phyloP scores from a whole-genome alignment of 2,329 filamentous ascomycete genomes.

The Elsinoe necatrix region DNA sequence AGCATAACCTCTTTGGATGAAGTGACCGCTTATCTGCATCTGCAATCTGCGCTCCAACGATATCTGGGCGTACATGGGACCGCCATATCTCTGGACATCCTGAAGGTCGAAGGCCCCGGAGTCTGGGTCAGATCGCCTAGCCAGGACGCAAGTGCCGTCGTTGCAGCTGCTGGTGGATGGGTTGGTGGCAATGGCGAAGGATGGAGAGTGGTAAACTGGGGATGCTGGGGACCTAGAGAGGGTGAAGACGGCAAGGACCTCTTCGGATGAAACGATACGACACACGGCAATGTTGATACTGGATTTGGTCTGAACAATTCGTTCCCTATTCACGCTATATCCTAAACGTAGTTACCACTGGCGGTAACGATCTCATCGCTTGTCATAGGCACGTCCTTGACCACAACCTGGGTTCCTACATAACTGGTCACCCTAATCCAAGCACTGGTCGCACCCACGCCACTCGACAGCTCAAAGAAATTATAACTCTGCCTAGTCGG shows the following conservation, averaged over 20 bases:
- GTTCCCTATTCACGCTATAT: neutral
- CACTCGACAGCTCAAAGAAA: conserved; percentile 21
- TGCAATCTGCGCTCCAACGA: conserved; percentile 54
- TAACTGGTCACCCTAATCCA: conserved; percentile 21
- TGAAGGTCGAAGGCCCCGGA: conserved; percentile 49
- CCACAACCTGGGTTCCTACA: conserved; percentile 15
- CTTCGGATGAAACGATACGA: conserved; percentile 31
- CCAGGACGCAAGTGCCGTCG: conserved; percentile 51
- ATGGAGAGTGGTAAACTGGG: conserved; percentile 47
- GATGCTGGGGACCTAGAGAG: conserved; percentile 56
- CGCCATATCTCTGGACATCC: conserved; percentile 61
- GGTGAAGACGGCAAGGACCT: conserved; percentile 42
- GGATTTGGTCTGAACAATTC: neutral
- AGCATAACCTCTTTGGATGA: conserved; percentile 43
- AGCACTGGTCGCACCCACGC: conserved; percentile 16
- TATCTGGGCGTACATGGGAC: conserved; percentile 63
- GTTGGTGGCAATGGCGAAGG: conserved; percentile 39
- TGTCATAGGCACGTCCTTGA: conserved; percentile 20
- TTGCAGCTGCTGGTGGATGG: conserved; percentile 60
- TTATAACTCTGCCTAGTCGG: conserved; percentile 21
- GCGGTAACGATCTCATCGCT: conserved; percentile 19
- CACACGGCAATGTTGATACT: neutral
- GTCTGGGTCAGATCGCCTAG: conserved; percentile 59
- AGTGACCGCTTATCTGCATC: conserved; percentile 54
- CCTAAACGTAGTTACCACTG: conserved; percentile 20